A percentile compares a stretch with the other conserved stretches of the same genome.
These are phyloP conservation scores for Nyctanthes arbortristis DNA, from an alignment of 257 asterid species.

Conservation along the genomic window DNA sequence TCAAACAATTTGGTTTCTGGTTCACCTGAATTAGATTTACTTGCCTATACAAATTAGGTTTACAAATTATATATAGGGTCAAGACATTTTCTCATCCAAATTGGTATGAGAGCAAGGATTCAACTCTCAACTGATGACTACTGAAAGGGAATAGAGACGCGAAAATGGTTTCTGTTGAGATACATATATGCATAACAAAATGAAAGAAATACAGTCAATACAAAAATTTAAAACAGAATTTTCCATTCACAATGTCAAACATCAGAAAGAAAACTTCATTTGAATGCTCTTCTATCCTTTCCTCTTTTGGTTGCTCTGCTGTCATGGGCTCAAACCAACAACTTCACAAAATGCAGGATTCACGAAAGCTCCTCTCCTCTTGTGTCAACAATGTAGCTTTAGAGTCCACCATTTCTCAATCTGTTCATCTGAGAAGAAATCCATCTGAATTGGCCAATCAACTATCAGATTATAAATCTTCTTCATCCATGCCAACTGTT, in stretches of 20 bases:
- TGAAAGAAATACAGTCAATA: background rate
- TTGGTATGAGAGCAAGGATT: background rate
- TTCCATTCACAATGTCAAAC: background rate
- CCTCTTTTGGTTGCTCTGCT: constrained; percentile 20
- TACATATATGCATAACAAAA: background rate
- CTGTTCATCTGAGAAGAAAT: constrained; percentile 99
- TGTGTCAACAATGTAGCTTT: constrained; percentile 85
- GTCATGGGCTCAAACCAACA: constrained; percentile 95
- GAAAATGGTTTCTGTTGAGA: background rate
- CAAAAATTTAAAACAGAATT: background rate
- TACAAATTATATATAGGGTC: too few relatives aligned
- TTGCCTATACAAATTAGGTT: too few relatives aligned
- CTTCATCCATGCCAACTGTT: constrained; percentile 93
- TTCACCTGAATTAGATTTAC: too few relatives aligned
- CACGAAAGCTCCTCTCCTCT: constrained; percentile 81
- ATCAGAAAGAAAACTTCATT: background rate
- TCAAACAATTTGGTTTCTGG: too few relatives aligned
- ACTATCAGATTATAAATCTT: constrained; percentile 76
- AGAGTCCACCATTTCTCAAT: constrained; percentile 90
- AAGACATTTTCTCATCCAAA: background rate
- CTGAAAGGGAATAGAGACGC: too few relatives aligned
- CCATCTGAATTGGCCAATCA: constrained; percentile 94
- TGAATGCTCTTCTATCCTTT: background rate
- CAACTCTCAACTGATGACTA: background rate
- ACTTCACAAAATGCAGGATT: constrained; percentile 99